Evolutionary conservation across 148 eudicot species (phyloP).

Genomic region (Gaultheria prostrata): DNA sequence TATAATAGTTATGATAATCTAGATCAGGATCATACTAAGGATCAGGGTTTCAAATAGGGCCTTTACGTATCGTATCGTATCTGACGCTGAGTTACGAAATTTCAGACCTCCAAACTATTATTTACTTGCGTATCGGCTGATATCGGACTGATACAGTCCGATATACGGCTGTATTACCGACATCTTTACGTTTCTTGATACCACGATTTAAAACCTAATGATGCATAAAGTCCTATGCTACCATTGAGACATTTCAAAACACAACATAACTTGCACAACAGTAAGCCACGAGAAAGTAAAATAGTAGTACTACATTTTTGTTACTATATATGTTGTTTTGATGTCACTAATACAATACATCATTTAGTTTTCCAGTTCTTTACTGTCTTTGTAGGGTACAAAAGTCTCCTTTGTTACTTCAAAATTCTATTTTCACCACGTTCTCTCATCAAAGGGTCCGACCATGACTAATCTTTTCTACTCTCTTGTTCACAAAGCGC

Average conservation of each 20-base stretch:
- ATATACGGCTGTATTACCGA: no score
- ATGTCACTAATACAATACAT: neutral
- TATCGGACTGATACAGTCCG: no score
- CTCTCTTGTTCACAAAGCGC: neutral
- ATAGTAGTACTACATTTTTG: constrained; percentile 4
- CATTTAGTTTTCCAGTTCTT: neutral
- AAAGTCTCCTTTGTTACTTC: constrained; percentile 7
- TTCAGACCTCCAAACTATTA: no score
- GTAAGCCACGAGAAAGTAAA: neutral
- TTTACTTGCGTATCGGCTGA: no score
- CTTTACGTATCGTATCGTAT: no score
- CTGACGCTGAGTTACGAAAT: no score
- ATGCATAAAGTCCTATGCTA: neutral
- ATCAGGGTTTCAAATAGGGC: no score
- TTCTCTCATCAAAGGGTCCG: neutral
- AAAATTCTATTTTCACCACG: neutral
- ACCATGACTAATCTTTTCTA: constrained; percentile 10
- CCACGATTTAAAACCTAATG: no score
- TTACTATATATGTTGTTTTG: neutral
- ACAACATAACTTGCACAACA: neutral
- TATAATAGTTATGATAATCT: no score
- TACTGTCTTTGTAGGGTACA: constrained; percentile 11
- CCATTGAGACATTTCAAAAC: neutral
- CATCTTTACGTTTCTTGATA: no score
- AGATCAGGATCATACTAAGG: no score